Base-by-base conservation (phyloP, 2,329 filamentous ascomycete genomes). In the Alternaria angustiovoidea region DNA sequence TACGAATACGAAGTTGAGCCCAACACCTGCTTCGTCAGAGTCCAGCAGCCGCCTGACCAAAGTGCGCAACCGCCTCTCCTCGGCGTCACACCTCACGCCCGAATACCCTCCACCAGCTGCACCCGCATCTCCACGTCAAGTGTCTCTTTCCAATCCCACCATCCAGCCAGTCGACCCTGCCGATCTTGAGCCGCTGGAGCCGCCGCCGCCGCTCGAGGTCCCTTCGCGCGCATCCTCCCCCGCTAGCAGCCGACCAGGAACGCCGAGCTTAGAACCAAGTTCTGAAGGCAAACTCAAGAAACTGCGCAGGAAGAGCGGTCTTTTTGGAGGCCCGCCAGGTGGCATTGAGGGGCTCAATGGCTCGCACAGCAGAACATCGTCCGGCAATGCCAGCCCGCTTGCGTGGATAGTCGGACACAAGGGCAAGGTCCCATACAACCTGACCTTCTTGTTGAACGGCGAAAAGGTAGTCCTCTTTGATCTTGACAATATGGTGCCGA, bases 331-430 rank as follows among this genome's bases (percentile, higher is more conserved):
- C 32, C 47, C 65, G 53, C 44, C 64, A 11, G 30, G 30, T 16
- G 46, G 46, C 46, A 34, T 48, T 34, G 46, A 48, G 46, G 46
- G 46, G 65, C 54, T 62, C 22, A 36, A 62, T 62, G 74, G 70
- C 59, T 65, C 75, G 54, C 69, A 74, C 47, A 56, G 57, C 18
- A 11, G 20, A 14, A 52, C 44, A 36, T 44, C 62, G n/a, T 42
- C 54, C 12, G 64, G 47, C 9, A 59, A 54, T 30, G 55, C 59
- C 5, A 64, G 59, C 16, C 79, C 80, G 20, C 67, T 80, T 46
- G 86, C 87, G 11, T 89, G 87, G 87, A 84, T 88, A 59, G 82
- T 86, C 6, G 86, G 86, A 7, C 79, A 88, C 65, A 80, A 83
- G 43, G 83, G 86, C 61, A 85, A 84, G 67, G 78, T 86, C 26